These are phyloP conservation scores for Fagopyrum homotropicum DNA, from an alignment of 148 eudicot species.

Conservation along the genomic window DNA sequence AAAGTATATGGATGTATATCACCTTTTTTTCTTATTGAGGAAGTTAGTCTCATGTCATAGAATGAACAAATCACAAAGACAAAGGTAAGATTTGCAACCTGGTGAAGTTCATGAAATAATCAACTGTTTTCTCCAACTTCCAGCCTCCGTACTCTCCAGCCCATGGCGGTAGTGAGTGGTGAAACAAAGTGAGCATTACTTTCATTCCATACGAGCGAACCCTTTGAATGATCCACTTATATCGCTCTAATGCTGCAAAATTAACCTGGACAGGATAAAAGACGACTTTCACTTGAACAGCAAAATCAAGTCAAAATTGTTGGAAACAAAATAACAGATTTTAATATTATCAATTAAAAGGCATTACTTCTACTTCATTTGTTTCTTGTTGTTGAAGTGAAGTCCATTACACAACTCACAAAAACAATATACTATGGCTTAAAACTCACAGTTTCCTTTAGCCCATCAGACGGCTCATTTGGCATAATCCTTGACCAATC, in stretches of 20 bases:
- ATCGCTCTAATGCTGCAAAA: conserved; percentile 91
- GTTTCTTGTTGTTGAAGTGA: background rate
- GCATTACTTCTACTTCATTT: background rate
- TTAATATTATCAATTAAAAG: background rate
- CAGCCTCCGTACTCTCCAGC: conserved; percentile 99
- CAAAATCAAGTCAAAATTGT: conserved; percentile 3
- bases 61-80: background rate
- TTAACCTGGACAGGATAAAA: conserved; percentile 47
- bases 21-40: background rate
- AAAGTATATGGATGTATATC: too few relatives aligned
- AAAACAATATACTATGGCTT: background rate
- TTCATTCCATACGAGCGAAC: conserved; percentile 88
- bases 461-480: conserved; percentile 62
- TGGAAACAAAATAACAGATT: background rate
- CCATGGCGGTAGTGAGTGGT: conserved; percentile 97
- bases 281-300: background rate
- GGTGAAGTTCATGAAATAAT: conserved; percentile 86
- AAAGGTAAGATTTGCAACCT: conserved; percentile 37
- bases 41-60: background rate
- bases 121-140: conserved; percentile 90
- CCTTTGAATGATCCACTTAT: conserved; percentile 81
- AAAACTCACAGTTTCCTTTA: conserved; percentile 53
- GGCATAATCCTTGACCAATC: conserved; percentile 99
- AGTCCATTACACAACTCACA: background rate
- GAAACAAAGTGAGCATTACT: conserved; percentile 95